phyloP scores from a whole-genome alignment of 768 basidiomycete genomes.

The Gelatoporia subvermispora region DNA sequence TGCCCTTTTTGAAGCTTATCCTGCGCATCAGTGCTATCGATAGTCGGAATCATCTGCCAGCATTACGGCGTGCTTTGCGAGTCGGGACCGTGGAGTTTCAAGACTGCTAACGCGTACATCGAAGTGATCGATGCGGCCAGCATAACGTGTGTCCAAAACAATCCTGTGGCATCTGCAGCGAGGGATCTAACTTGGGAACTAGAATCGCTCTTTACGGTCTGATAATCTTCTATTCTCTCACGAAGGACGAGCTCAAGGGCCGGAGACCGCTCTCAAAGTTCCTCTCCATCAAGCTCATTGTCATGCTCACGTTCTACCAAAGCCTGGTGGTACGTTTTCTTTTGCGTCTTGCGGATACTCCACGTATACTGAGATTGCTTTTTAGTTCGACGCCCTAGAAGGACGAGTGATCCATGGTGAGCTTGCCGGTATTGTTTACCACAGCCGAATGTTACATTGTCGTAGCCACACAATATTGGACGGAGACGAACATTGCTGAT shows the following conservation, averaged over 20 bases:
- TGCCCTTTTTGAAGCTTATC: too few species aligned
- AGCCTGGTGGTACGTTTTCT: conserved; percentile 56
- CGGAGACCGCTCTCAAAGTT: conserved; percentile 82
- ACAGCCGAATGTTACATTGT: neutral
- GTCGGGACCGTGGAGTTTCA: conserved; percentile 49
- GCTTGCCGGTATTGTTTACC: conserved; percentile 1
- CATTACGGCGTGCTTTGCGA: conserved; percentile 65
- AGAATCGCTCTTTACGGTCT: conserved; percentile 86
- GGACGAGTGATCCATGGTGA: conserved; percentile 64
- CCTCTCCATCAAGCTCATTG: conserved; percentile 79
- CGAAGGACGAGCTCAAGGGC: conserved; percentile 72
- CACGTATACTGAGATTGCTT: neutral
- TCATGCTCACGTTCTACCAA: conserved; percentile 89
- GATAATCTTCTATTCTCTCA: conserved; percentile 77
- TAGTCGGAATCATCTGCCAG: conserved; percentile 78
- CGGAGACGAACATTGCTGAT: conserved; percentile 75
- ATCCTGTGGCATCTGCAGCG: neutral
- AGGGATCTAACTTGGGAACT: neutral
- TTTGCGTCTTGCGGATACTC: neutral
- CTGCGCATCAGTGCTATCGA: conserved; percentile 45
- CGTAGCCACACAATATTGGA: conserved; percentile 77
- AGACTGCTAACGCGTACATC: conserved; percentile 67
- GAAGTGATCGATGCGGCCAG: conserved; percentile 73
- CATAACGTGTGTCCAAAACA: conserved; percentile 55
- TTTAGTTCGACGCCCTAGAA: conserved; percentile 62